Evolutionary conservation across 2,329 filamentous ascomycete species (phyloP).

Genomic region (Microsporum ferrugineum): DNA sequence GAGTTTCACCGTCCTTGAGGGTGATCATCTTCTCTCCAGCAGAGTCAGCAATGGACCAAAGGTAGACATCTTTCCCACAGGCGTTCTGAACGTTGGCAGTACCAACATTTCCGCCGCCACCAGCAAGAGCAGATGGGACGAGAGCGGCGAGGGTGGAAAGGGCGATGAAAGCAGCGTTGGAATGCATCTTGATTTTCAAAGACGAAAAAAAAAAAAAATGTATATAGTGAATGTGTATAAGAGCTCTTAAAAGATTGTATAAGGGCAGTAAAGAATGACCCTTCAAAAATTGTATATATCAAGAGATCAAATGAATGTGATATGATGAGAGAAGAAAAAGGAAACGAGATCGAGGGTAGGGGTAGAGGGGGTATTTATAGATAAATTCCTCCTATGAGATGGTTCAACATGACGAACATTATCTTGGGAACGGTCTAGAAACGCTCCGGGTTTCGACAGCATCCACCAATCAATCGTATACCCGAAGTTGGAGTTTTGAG

Average conservation of each 20-base stretch:
- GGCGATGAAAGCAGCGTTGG: slow-evolving; percentile 25
- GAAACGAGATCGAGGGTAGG: not conserved
- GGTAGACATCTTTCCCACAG: slow-evolving; percentile 28
- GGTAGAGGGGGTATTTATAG: slow-evolving; percentile 14
- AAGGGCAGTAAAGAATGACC: slow-evolving; percentile 9
- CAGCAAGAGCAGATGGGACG: slow-evolving; percentile 20
- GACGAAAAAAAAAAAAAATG: slow-evolving; percentile 1
- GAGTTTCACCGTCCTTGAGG: slow-evolving; percentile 26
- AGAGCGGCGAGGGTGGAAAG: slow-evolving; percentile 24
- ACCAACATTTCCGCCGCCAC: slow-evolving; percentile 14
- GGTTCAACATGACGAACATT: not conserved
- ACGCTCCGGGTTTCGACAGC: not conserved
- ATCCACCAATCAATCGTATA: slow-evolving; percentile 1
- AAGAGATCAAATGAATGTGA: slow-evolving; percentile 7
- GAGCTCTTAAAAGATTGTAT: slow-evolving; percentile 3
- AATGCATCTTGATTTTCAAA: slow-evolving; percentile 23
- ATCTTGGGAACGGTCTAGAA: not conserved
- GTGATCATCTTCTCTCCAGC: slow-evolving; percentile 26
- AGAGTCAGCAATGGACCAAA: slow-evolving; percentile 30
- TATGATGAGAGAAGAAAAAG: slow-evolving; percentile 5
- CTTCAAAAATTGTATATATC: slow-evolving; percentile 2
- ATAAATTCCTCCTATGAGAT: slow-evolving; percentile 1
- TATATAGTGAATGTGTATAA: slow-evolving; percentile 4
- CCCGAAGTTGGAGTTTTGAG: not conserved
- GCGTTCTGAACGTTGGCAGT: slow-evolving; percentile 30